These are phyloP conservation scores for Heliamphora pulchella DNA, from an alignment of 179 eudicot genomes.

Conservation along the genomic window DNA sequence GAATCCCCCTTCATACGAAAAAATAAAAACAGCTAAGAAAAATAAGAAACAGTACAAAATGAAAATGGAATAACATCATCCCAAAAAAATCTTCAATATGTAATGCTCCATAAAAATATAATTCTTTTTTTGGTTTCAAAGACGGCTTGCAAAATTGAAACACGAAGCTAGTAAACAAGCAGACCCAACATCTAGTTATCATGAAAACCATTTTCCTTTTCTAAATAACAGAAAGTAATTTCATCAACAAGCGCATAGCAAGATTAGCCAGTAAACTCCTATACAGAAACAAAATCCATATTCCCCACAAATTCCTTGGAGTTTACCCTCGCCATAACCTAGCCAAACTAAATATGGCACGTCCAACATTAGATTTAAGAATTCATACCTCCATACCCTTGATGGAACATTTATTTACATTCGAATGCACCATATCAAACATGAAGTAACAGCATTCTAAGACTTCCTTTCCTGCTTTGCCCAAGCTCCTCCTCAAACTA, in stretches of 20 bases:
- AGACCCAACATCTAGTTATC: not conserved
- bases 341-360: not conserved
- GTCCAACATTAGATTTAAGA: not conserved
- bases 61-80: not conserved
- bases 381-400: not conserved
- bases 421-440: not conserved
- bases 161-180: not conserved
- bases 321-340: not conserved
- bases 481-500: too few species aligned
- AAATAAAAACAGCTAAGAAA: not conserved
- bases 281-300: not conserved
- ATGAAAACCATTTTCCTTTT: not conserved
- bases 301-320: not conserved
- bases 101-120: not conserved
- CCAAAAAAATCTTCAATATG: not conserved
- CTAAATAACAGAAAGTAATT: not conserved
- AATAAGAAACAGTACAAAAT: not conserved
- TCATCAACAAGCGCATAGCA: not conserved
- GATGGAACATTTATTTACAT: not conserved
- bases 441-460: not conserved
- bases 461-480: too few species aligned
- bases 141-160: not conserved
- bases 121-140: not conserved
- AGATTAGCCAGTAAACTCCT: not conserved
- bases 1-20: slow-evolving; percentile 39